A percentile compares a stretch with the other conserved stretches of the same genome.
Conservation (phyloP, 2,329 filamentous ascomycete species). For the Venturia oleaginea region DNA sequence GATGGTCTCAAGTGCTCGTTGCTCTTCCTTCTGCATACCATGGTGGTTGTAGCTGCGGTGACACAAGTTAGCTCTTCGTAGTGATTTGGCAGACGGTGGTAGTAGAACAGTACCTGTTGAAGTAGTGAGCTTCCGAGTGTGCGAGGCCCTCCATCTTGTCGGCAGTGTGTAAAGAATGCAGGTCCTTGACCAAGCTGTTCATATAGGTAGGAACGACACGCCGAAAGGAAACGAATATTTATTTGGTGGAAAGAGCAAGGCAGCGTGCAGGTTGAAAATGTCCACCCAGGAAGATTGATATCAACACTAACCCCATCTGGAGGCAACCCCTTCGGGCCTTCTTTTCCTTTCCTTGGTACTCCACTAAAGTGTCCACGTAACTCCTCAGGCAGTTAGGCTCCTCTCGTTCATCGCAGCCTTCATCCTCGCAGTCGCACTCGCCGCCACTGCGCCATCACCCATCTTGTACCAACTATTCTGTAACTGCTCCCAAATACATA, state of each 20-base stretch:
- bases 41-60: slow-evolving; percentile 87
- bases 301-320: not conserved
- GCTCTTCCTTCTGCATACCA: slow-evolving; percentile 54
- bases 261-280: not conserved
- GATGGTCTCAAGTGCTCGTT: slow-evolving; percentile 24
- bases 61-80: not conserved
- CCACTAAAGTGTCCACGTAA: no score
- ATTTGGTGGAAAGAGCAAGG: not conserved
- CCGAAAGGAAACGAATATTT: not conserved
- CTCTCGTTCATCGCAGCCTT: not conserved
- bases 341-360: not conserved
- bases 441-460: slow-evolving; percentile 23
- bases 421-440: slow-evolving; percentile 20
- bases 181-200: not conserved
- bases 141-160: slow-evolving; percentile 56
- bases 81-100: not conserved
- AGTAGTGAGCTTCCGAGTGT: slow-evolving; percentile 97
- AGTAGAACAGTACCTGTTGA: slow-evolving; percentile 65
- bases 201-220: not conserved
- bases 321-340: not conserved
- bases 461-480: slow-evolving; percentile 28
- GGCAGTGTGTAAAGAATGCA: not conserved
- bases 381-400: no score
- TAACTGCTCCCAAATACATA: slow-evolving; percentile 50
- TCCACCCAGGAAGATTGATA: not conserved